Conservation (phyloP, 2,329 filamentous ascomycete species). For the Paracorniculantispora psalliotae region DNA sequence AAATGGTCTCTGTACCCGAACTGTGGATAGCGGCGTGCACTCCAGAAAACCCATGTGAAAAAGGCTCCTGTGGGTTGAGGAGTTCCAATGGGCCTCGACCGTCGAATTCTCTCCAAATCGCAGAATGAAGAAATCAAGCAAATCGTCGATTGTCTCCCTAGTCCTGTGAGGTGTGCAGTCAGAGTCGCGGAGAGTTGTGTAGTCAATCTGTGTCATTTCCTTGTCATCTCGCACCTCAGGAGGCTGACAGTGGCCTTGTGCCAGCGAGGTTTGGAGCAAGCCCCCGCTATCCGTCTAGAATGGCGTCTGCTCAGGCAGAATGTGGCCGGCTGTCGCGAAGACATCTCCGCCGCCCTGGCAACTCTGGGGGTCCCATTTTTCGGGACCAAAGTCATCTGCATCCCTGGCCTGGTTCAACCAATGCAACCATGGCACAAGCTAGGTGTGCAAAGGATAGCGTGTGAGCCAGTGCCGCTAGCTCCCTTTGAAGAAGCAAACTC, state of each 20-base stretch:
- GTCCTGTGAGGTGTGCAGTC: background rate
- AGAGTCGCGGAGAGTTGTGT: background rate
- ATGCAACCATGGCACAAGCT: background rate
- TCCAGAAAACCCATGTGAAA: background rate
- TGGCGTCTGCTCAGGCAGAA: background rate
- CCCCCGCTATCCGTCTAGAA: background rate
- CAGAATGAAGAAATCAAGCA: no score
- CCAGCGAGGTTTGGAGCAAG: background rate
- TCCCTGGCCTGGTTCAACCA: background rate
- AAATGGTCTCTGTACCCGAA: slow-evolving; percentile 5
- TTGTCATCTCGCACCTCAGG: background rate
- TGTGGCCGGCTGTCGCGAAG: background rate
- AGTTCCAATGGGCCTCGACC: no score
- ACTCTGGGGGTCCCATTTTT: background rate
- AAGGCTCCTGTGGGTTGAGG: no score
- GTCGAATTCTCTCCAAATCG: no score
- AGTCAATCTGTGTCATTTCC: background rate
- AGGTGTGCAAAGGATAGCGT: background rate
- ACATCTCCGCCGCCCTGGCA: background rate
- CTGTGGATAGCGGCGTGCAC: background rate
- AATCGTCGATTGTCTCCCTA: background rate
- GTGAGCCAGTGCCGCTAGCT: background rate
- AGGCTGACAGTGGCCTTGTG: background rate
- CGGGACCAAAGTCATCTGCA: background rate
- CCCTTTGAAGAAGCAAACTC: background rate